These are phyloP conservation scores for Raphidocelis subcapitata DNA, from an alignment of 139 green algal genomes.

Conservation along the genomic window DNA sequence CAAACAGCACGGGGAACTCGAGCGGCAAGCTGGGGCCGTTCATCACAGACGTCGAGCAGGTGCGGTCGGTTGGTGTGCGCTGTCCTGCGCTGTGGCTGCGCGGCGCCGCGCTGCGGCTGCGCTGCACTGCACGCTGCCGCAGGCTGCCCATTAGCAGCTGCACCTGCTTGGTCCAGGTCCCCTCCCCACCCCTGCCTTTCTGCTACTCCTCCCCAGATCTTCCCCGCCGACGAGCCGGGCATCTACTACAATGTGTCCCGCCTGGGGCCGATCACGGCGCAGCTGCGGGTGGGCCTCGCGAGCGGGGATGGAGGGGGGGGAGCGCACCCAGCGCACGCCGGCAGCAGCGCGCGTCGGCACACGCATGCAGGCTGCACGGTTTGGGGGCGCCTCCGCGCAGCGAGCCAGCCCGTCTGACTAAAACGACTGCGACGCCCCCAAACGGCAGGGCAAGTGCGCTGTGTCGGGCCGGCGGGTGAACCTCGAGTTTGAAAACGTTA, in stretches of 20 bases:
- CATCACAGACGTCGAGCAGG: slow-evolving; percentile 36
- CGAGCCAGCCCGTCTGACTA: neutral
- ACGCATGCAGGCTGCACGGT: neutral
- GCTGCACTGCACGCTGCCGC: too few relatives aligned
- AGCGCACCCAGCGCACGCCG: neutral
- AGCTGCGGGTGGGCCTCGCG: slow-evolving; percentile 34
- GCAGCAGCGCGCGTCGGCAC: neutral
- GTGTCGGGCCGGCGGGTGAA: too few relatives aligned
- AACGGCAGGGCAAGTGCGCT: too few relatives aligned
- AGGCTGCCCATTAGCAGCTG: too few relatives aligned
- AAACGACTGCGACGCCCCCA: too few relatives aligned
- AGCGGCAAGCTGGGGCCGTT: slow-evolving; percentile 39
- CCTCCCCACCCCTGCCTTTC: too few relatives aligned
- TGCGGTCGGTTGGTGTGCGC: neutral
- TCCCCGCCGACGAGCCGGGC: slow-evolving; percentile 14
- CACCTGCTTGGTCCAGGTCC: too few relatives aligned
- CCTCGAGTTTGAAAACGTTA: slow-evolving; percentile 29
- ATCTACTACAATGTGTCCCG: slow-evolving; percentile 36
- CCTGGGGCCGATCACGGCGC: slow-evolving; percentile 26
- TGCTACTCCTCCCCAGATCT: too few relatives aligned
- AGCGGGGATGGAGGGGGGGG: too few relatives aligned
- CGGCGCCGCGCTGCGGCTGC: too few relatives aligned
- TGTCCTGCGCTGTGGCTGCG: too few relatives aligned
- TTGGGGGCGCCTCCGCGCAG: neutral
- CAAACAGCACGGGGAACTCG: slow-evolving; percentile 14